A percentile compares a stretch with the other conserved stretches of the same genome.
phyloP scores from a whole-genome alignment of 2,329 filamentous ascomycete genomes.

The Tolypocladium ovalisporum region DNA sequence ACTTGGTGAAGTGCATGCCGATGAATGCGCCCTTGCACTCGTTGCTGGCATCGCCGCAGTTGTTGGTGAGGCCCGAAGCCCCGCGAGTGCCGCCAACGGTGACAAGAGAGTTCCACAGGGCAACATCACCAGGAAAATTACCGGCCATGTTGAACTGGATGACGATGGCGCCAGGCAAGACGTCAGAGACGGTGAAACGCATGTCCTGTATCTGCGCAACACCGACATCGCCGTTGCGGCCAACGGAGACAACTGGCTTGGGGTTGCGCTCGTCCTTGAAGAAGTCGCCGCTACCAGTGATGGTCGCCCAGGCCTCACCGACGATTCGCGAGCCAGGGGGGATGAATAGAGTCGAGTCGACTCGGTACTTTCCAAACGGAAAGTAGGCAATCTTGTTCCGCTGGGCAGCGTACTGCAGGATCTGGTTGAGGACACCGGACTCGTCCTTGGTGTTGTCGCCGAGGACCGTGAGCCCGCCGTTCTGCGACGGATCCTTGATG shows the following conservation, averaged over 20 bases:
- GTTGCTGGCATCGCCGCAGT: slow-evolving; percentile 19
- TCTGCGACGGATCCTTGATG: slow-evolving; percentile 26
- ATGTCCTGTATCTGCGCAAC: slow-evolving; percentile 40
- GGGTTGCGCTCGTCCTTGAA: slow-evolving; percentile 35
- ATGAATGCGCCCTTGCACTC: slow-evolving; percentile 36
- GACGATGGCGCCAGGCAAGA: slow-evolving; percentile 27
- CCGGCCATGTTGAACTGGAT: slow-evolving; percentile 41
- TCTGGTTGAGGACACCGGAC: slow-evolving; percentile 22
- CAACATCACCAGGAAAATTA: slow-evolving; percentile 34
- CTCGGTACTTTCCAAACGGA: slow-evolving; percentile 16
- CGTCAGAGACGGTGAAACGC: slow-evolving; percentile 36
- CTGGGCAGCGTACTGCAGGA: slow-evolving; percentile 24
- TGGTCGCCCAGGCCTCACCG: slow-evolving; percentile 43
- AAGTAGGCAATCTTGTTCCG: slow-evolving; percentile 16
- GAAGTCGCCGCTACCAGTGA: slow-evolving; percentile 32
- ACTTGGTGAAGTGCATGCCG: slow-evolving; percentile 35
- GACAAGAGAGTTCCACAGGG: slow-evolving; percentile 34
- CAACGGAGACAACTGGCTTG: slow-evolving; percentile 37
- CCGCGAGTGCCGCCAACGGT: slow-evolving; percentile 32
- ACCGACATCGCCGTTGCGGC: slow-evolving; percentile 35
- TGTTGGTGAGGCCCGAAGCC: slow-evolving; percentile 23
- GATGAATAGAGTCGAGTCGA: slow-evolving; percentile 15
- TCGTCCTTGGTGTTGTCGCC: slow-evolving; percentile 29
- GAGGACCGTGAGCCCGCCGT: slow-evolving; percentile 16
- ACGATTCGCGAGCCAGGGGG: slow-evolving; percentile 35